Evolutionary conservation across 139 green algal genomes (phyloP).

Genomic region (Chlamydomonas eustigma): DNA sequence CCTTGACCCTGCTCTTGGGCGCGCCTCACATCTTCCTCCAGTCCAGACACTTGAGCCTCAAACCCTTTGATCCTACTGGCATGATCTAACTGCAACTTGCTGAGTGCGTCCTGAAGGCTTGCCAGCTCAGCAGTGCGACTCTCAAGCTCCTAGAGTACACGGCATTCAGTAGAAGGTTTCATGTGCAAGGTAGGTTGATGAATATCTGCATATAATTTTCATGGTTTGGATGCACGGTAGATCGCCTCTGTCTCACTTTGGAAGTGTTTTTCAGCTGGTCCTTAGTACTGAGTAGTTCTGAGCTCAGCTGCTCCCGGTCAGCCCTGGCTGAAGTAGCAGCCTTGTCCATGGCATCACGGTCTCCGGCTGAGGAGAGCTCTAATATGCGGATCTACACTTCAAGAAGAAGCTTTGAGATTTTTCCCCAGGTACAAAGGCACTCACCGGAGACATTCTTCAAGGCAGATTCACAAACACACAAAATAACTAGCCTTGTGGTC

Average conservation of each 20-base stretch:
- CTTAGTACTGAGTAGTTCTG: not conserved
- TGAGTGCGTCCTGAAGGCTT: conserved; percentile 15
- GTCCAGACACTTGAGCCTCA: not conserved
- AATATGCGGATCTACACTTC: not conserved
- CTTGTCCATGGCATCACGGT: conserved; percentile 8
- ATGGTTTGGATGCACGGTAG: too few relatives aligned
- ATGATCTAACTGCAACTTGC: conserved; percentile 11
- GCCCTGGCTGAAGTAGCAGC: not conserved
- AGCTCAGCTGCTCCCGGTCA: not conserved
- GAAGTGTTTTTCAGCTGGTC: not conserved
- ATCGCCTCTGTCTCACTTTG: not conserved
- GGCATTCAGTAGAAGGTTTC: too few relatives aligned
- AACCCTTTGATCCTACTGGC: not conserved
- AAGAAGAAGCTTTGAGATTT: too few relatives aligned
- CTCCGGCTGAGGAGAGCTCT: not conserved
- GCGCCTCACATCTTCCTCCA: conserved; percentile 10
- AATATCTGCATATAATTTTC: too few relatives aligned
- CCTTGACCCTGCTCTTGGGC: not conserved
- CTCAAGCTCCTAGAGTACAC: conserved; percentile 1
- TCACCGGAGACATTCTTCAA: too few relatives aligned
- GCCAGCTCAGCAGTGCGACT: not conserved
- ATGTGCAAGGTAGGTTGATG: too few relatives aligned
- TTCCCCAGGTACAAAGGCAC: too few relatives aligned
- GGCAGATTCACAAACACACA: too few relatives aligned
- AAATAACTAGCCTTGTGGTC: too few relatives aligned